Evolutionary conservation across 1,284 basidiomycete species (phyloP), one percentile per base, ranked within the genome.

Genomic region (Ceratorhiza oryzae-sativae): DNA sequence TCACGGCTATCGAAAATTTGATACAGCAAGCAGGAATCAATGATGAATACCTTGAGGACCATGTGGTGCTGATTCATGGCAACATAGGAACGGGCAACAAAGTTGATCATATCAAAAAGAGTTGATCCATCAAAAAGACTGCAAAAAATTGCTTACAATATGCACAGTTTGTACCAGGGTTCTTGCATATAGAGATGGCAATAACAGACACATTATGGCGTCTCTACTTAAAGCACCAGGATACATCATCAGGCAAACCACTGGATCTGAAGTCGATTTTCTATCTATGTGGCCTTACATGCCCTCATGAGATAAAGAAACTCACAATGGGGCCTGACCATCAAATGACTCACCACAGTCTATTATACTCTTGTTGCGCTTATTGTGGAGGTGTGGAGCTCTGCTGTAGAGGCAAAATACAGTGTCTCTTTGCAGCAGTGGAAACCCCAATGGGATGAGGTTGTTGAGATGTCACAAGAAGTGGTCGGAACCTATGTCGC

Each of bases 161-260:
- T 45, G 72, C 81, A 0, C 75, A 81, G 6, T 79, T 77, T 62
- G 73, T 81, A 0, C 60, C 78, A 8, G 82, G 82, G 0, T 74
- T 82, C 1, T 83, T 83, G 59, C 82, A 83, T 46, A 72, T 80
- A 30, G 80, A 81, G 72, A 83, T 83, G 82, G 81, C 81, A 0
- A 78, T 77, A 12, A 78, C 78, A 0, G 80, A 83, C 73, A 78
- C 81, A 0, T 71, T 83, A 0, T 83, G 80, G 80, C 60, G 78
- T 1, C 73, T 78, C 0, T 79, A 65, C n/a, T 36, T 75, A 30
- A 30, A 65, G 58, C 65, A 58, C 3, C 9, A 45, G 2, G 13
- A 23, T 1, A 5, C 49, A 3, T n/a, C 12, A 1, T 15, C 53
- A 1, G 51, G 46, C 3, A 34, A 59, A 34, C 8, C 39, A 25